Conservation (phyloP, 2,329 filamentous ascomycete species). For the Colletotrichum brevisporum region DNA sequence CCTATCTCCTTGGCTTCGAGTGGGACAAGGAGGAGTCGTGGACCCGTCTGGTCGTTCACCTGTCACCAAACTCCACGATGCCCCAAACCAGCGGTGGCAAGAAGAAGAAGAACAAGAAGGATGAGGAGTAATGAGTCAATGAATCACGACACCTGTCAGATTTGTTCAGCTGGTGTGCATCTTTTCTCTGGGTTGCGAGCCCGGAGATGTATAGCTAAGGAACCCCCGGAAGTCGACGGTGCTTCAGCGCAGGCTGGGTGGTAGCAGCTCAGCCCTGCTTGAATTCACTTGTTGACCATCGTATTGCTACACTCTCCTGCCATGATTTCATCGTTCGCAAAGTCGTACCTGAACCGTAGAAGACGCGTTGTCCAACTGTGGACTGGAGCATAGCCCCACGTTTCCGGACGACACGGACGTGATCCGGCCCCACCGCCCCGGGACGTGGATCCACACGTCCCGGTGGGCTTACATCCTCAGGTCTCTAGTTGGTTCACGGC, state of each 20-base stretch:
- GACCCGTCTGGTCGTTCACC: constrained; percentile 89
- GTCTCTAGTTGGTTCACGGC: no score
- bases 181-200: constrained; percentile 36
- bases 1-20: constrained; percentile 94
- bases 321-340: background rate
- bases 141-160: constrained; percentile 46
- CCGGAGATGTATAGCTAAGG: constrained; percentile 26
- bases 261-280: constrained; percentile 23
- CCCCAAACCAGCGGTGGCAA: constrained; percentile 58
- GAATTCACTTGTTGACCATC: constrained; percentile 25
- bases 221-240: background rate
- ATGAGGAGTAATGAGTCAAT: constrained; percentile 52
- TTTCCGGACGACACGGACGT: no score
- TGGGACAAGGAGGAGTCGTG: constrained; percentile 96
- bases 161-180: constrained; percentile 44
- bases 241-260: constrained; percentile 9
- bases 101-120: constrained; percentile 75
- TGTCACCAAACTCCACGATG: constrained; percentile 68
- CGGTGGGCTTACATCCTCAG: no score
- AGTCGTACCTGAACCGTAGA: no score
- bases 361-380: no score
- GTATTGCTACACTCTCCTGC: background rate
- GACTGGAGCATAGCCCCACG: no score
- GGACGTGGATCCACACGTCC: no score
- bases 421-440: no score